A percentile compares a stretch with the other conserved stretches of the same genome.
Evolutionary conservation across 148 eudicot species (phyloP).

Genomic region (Spergularia bocconei): DNA sequence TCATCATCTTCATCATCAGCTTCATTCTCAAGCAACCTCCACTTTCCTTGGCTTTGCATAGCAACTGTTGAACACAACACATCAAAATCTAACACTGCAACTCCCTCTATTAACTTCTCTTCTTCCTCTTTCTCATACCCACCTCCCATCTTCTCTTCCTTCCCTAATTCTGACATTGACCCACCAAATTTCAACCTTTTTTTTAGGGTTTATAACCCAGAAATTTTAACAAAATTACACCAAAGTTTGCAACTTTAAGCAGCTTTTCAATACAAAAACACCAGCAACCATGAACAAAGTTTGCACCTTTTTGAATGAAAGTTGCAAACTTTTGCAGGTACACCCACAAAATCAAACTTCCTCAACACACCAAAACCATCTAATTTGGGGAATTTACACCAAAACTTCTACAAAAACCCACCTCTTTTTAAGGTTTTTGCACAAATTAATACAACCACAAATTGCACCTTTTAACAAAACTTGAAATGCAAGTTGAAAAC

Average conservation of each 20-base stretch:
- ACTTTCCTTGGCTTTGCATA: constrained; percentile 76
- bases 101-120: constrained; percentile 49
- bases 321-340: constrained; percentile 7
- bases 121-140: constrained; percentile 50
- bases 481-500: constrained; percentile 6
- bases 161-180: constrained; percentile 34
- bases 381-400: neutral
- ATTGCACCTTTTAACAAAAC: neutral
- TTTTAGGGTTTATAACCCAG: constrained; percentile 17
- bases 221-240: neutral
- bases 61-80: constrained; percentile 82
- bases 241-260: constrained; percentile 18
- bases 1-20: constrained; percentile 32
- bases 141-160: constrained; percentile 24
- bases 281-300: neutral
- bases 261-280: constrained; percentile 3
- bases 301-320: constrained; percentile 6
- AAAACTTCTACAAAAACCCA: constrained; percentile 2
- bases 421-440: neutral
- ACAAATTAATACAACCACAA: neutral
- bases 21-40: constrained; percentile 44
- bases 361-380: neutral
- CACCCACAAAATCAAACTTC: neutral
- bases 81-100: constrained; percentile 72
- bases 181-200: neutral